These are phyloP conservation scores for Paxillus involutus DNA, from an alignment of 768 basidiomycete species.

Conservation along the genomic window DNA sequence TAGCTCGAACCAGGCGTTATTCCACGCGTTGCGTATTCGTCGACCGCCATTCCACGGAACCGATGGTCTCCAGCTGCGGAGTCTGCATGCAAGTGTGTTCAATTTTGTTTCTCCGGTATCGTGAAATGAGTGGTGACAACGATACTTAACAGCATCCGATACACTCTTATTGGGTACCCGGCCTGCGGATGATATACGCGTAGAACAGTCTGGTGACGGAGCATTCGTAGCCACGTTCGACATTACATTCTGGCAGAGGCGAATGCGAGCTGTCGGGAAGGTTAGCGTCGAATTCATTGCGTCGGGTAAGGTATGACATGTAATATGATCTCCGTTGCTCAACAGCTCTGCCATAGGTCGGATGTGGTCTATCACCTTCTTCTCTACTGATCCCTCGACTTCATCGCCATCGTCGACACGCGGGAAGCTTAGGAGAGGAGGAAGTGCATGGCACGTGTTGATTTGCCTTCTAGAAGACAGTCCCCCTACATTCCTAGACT, in stretches of 20 bases:
- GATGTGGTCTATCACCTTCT: conserved; percentile 25
- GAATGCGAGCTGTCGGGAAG: conserved; percentile 61
- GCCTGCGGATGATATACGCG: conserved; percentile 50
- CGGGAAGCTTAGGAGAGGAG: conserved; percentile 8
- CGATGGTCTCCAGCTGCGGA: conserved; percentile 17
- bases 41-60: conserved; percentile 21
- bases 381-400: conserved; percentile 10
- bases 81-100: conserved; percentile 15
- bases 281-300: conserved; percentile 72
- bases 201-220: conserved; percentile 41
- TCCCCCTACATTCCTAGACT: too few species aligned
- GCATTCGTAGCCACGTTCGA: conserved; percentile 53
- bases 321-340: background rate
- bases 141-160: conserved; percentile 26
- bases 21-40: conserved; percentile 26
- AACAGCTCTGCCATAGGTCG: conserved; percentile 11
- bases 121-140: background rate
- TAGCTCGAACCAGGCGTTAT: conserved; percentile 25
- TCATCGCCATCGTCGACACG: background rate
- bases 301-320: conserved; percentile 8
- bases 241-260: conserved; percentile 61
- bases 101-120: conserved; percentile 12
- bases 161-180: conserved; percentile 41
- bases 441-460: conserved; percentile 39
- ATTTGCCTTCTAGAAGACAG: conserved; percentile 43